These are phyloP conservation scores for Fragaria ananassa DNA, from an alignment of 306 rosid species.

Conservation along the genomic window DNA sequence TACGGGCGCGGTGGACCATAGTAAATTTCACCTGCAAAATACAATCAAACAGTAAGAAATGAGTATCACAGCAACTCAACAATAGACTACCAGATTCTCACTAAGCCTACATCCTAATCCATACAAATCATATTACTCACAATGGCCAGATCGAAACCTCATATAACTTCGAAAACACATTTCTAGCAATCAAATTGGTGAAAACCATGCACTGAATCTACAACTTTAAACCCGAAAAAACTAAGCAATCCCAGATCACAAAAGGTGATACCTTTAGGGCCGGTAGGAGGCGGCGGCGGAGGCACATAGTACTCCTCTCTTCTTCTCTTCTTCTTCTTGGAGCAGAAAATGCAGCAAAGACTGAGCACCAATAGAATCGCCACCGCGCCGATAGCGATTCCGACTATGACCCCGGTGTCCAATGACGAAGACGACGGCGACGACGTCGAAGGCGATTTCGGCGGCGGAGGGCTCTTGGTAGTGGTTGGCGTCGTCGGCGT, in stretches of 20 bases:
- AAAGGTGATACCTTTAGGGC: constrained; percentile 59
- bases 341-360: constrained; percentile 51
- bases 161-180: too few relatives aligned
- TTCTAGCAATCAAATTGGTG: background rate
- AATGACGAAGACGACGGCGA: constrained; percentile 33
- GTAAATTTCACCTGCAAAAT: constrained; percentile 53
- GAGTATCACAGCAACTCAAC: background rate
- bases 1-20: constrained; percentile 58
- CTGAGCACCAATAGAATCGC: constrained; percentile 54
- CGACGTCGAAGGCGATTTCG: constrained; percentile 34
- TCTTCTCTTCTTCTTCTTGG: constrained; percentile 73
- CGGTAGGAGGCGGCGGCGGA: constrained; percentile 42
- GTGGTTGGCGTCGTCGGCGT: constrained; percentile 28
- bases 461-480: constrained; percentile 24
- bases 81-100: background rate
- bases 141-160: too few relatives aligned
- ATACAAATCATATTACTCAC: background rate
- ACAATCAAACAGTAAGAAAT: constrained; percentile 7
- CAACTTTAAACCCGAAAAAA: background rate
- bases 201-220: background rate
- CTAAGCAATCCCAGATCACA: background rate
- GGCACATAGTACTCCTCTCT: constrained; percentile 52
- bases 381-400: constrained; percentile 67
- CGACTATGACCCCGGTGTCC: constrained; percentile 57
- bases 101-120: background rate